A percentile compares a stretch with the other conserved stretches of the same genome.
These are phyloP conservation scores for Aureobasidium pullulans DNA, from an alignment of 2,329 filamentous ascomycete genomes.

Conservation along the genomic window DNA sequence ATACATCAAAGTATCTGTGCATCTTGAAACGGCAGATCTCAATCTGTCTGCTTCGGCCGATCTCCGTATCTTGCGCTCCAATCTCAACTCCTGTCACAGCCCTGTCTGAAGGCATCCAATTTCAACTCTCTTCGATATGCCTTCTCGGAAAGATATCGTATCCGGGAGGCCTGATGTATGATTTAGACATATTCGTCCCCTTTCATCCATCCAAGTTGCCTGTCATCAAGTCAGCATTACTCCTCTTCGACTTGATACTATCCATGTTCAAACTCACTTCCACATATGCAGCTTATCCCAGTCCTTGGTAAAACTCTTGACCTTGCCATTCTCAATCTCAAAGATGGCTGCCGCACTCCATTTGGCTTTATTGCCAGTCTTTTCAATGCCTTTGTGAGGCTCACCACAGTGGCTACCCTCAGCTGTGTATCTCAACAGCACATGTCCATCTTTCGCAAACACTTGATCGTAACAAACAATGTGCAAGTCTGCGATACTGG, in stretches of 20 bases:
- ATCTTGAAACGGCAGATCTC: not conserved
- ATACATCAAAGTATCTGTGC: not conserved
- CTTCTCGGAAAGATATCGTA: not conserved
- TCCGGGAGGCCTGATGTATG: not conserved
- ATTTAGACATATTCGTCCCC: constrained; percentile 13
- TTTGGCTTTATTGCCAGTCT: constrained; percentile 26
- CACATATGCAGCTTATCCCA: constrained; percentile 25
- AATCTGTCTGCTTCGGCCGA: not conserved
- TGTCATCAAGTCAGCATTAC: not conserved
- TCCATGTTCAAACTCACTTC: not conserved
- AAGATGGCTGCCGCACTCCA: constrained; percentile 35
- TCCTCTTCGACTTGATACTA: not conserved
- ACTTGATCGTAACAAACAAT: constrained; percentile 31
- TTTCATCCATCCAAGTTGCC: constrained; percentile 16
- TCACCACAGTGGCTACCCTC: constrained; percentile 31
- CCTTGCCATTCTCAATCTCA: constrained; percentile 30
- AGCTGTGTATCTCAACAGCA: constrained; percentile 31
- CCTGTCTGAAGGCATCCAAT: no score
- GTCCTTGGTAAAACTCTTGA: constrained; percentile 32
- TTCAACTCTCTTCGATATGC: no score
- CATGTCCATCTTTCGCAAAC: constrained; percentile 30
- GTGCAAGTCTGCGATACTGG: constrained; percentile 28
- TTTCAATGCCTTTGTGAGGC: constrained; percentile 30
- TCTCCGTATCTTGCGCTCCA: not conserved
- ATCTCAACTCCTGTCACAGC: not conserved